Evolutionary conservation across 768 basidiomycete species (phyloP).

Genomic region (Galerina marginata): DNA sequence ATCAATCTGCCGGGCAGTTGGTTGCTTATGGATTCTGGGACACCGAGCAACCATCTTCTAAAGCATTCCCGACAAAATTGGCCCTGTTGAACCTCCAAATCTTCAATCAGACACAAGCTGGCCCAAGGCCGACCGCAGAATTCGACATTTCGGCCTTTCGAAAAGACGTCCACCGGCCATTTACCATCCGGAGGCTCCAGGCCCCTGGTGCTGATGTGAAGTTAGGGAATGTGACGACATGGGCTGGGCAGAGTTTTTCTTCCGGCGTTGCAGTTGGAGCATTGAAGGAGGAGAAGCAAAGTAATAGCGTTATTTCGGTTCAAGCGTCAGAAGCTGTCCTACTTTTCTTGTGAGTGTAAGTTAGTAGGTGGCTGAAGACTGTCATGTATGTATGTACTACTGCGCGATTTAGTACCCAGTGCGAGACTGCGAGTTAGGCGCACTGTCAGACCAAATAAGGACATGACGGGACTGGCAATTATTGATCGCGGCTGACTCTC

Average conservation of each 20-base stretch:
- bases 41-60: slow-evolving; percentile 25
- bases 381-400: neutral
- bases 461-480: too few relatives aligned
- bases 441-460: too few relatives aligned
- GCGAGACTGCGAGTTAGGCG: too few relatives aligned
- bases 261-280: slow-evolving; percentile 44
- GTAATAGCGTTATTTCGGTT: slow-evolving; percentile 28
- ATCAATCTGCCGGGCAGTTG: slow-evolving; percentile 51
- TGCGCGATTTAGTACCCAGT: too few relatives aligned
- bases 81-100: slow-evolving; percentile 57
- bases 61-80: slow-evolving; percentile 47
- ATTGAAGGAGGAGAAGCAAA: slow-evolving; percentile 43
- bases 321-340: slow-evolving; percentile 36
- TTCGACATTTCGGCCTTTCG: slow-evolving; percentile 54
- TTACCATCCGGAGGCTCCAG: slow-evolving; percentile 47
- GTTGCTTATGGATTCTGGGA: slow-evolving; percentile 61
- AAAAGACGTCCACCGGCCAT: slow-evolving; percentile 27
- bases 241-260: slow-evolving; percentile 57
- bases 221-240: slow-evolving; percentile 47
- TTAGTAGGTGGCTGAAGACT: neutral
- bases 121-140: slow-evolving; percentile 44
- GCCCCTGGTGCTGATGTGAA: slow-evolving; percentile 56
- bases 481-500: too few relatives aligned
- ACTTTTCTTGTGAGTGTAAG: slow-evolving; percentile 27
- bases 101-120: slow-evolving; percentile 51